Evolutionary conservation across 1,139 yeast species (phyloP).

Genomic region (Suhomyces guaymorum): DNA sequence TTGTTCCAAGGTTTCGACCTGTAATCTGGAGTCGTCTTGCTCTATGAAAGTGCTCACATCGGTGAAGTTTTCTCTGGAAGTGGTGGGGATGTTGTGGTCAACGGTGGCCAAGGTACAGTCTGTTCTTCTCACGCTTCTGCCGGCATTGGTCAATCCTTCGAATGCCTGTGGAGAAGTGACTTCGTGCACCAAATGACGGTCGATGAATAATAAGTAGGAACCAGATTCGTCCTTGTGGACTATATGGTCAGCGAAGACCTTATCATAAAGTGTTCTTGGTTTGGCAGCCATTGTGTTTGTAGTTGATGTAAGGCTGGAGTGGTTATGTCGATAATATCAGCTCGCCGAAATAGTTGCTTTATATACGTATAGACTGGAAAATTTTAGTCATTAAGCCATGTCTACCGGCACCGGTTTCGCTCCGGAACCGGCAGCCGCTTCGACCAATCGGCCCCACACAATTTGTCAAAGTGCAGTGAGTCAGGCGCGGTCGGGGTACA

Average conservation of each 20-base stretch:
- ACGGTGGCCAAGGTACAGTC: conserved; percentile 98
- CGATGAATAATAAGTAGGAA: conserved; percentile 83
- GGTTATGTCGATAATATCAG: too few species aligned
- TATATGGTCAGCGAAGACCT: conserved; percentile 91
- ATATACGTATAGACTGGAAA: conserved; percentile 8
- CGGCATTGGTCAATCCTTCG: conserved; percentile 88
- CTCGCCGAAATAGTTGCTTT: background rate
- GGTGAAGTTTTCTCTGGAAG: conserved; percentile 73
- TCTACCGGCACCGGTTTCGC: conserved; percentile 13
- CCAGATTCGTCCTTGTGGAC: conserved; percentile 89
- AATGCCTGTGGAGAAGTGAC: conserved; percentile 99
- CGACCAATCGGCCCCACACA: conserved; percentile 6
- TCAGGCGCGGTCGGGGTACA: conserved; percentile 1
- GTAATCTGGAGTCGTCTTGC: conserved; percentile 88
- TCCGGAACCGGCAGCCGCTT: conserved; percentile 12
- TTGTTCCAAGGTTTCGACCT: conserved; percentile 87
- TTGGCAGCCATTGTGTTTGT: conserved; percentile 11
- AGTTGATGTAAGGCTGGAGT: too few species aligned
- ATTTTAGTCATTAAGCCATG: too few species aligned
- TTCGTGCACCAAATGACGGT: conserved; percentile 96
- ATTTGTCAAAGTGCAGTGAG: conserved; percentile 6
- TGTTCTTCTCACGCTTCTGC: conserved; percentile 82
- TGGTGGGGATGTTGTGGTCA: conserved; percentile 96
- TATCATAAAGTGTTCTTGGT: conserved; percentile 82
- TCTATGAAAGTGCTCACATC: conserved; percentile 79